Evolutionary conservation across 2,329 filamentous ascomycete species (phyloP), one percentile per base, ranked within the genome.

Genomic region (Fusarium sp.): DNA sequence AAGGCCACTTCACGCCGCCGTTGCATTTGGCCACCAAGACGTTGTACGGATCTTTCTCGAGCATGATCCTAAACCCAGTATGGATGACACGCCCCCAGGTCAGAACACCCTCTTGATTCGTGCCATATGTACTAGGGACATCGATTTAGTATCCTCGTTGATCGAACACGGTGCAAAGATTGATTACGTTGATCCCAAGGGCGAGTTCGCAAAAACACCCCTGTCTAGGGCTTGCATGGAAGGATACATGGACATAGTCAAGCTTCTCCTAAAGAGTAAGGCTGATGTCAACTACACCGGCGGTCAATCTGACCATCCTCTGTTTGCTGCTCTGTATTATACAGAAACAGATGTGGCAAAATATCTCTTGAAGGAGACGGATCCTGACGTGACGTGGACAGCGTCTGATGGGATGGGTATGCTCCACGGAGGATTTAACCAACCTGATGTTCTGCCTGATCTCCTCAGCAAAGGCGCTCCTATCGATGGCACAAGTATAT

Each of bases 261-360:
- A 55, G 33, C 32, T 55, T 40, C 43, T 55, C 4, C 1, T 55
- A 1, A 11, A 55, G 6, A 55, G 22, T 9, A 17, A 9, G 4
- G 52, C 52, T 15, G 52, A 48, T 15, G 8, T 48, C 14, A 48
- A 55, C 9, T 55, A 40, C 15, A 39, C 43, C 2, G 43, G 33
- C 6, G 43, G n/a, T 6, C 11, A 20, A 20, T 37, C 32, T 8
- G 43, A 55, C 3, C 11, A 41, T 14, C 33, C 52, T 1, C 10
- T 55, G 2, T 55, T 48, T 7, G 3, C 32, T 4, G 23, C 52
- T 15, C 5, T 55, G 2, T 48, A 40, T n/a, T 15, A 40, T 14
- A 14, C 3, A 1, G 4, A 17, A 1, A 0, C 1, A 4, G 9
- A 55, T 2, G 13, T 55, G 4, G 32, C 23, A 3, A 32, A 7